Conservation (phyloP, 768 basidiomycete species). For the Mycena rosella region DNA sequence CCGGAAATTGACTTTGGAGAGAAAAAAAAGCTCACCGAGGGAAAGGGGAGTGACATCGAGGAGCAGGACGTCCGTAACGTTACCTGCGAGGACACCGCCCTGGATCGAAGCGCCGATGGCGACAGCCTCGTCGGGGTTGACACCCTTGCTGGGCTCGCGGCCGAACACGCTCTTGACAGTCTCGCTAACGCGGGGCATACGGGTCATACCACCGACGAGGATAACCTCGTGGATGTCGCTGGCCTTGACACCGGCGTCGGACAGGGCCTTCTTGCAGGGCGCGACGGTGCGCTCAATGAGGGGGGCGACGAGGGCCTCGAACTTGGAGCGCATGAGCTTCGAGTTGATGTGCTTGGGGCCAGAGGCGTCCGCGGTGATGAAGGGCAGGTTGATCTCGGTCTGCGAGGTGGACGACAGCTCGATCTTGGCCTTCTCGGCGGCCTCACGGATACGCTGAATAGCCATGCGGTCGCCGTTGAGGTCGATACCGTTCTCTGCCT, state of each 20-base stretch:
- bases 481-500: slow-evolving; percentile 90
- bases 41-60: slow-evolving; percentile 97
- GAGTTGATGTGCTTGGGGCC: slow-evolving; percentile 98
- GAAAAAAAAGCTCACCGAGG: slow-evolving; percentile 70
- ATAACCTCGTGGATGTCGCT: slow-evolving; percentile 97
- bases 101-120: slow-evolving; percentile 99
- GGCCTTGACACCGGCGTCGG: slow-evolving; percentile 93
- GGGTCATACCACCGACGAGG: slow-evolving; percentile 98
- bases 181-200: slow-evolving; percentile 96
- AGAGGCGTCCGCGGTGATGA: slow-evolving; percentile 95
- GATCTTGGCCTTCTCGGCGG: slow-evolving; percentile 99
- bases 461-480: slow-evolving; percentile 93
- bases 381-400: slow-evolving; percentile 97
- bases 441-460: slow-evolving; percentile 98
- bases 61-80: slow-evolving; percentile 95
- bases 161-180: slow-evolving; percentile 96
- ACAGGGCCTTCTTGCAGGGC: slow-evolving; percentile 97
- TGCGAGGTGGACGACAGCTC: slow-evolving; percentile 95
- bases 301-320: slow-evolving; percentile 86
- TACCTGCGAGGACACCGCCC: slow-evolving; percentile 96
- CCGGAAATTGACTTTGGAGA: background rate
- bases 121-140: slow-evolving; percentile 99
- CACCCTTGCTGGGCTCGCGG: slow-evolving; percentile 97
- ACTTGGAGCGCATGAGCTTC: slow-evolving; percentile 89
- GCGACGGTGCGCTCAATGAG: slow-evolving; percentile 93